These are phyloP conservation scores for Lophium mytilinum DNA, from an alignment of 495 filamentous ascomycete species.

Conservation along the genomic window DNA sequence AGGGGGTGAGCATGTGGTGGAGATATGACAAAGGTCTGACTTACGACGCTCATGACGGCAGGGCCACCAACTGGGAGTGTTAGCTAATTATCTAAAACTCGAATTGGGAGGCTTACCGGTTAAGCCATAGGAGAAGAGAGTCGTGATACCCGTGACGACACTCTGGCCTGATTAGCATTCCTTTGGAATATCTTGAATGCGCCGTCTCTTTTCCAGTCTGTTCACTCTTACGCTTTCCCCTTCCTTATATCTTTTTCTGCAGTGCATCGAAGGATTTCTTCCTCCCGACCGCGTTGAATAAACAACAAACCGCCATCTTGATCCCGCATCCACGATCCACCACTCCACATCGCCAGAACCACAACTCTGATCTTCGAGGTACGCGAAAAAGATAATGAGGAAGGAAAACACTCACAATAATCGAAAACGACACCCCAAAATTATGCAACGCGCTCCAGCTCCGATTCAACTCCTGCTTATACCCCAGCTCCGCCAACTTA, in stretches of 20 bases:
- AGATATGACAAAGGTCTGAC: background rate
- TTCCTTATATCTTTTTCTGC: no score
- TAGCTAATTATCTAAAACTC: conserved; percentile 31
- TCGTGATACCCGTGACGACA: conserved; percentile 55
- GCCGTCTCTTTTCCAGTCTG: no score
- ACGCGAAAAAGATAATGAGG: background rate
- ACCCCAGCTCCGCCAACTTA: conserved; percentile 50
- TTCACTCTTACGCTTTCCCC: no score
- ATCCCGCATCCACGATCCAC: no score
- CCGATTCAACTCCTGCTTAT: conserved; percentile 53
- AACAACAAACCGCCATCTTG: no score
- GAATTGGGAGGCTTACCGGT: background rate
- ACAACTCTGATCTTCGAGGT: background rate
- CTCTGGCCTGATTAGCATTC: conserved; percentile 34
- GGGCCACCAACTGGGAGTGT: conserved; percentile 50
- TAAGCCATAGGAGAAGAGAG: conserved; percentile 25
- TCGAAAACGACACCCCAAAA: conserved; percentile 59
- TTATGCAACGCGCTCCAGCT: conserved; percentile 57
- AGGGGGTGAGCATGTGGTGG: background rate
- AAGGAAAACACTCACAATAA: conserved; percentile 47
- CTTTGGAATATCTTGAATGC: no score
- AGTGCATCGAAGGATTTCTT: no score
- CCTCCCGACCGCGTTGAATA: no score
- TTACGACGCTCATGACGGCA: conserved; percentile 38
- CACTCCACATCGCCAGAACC: background rate